Evolutionary conservation across 1,284 basidiomycete genomes (phyloP), one percentile per base, ranked within the genome.

Genomic region (Termitomyces sp.): DNA sequence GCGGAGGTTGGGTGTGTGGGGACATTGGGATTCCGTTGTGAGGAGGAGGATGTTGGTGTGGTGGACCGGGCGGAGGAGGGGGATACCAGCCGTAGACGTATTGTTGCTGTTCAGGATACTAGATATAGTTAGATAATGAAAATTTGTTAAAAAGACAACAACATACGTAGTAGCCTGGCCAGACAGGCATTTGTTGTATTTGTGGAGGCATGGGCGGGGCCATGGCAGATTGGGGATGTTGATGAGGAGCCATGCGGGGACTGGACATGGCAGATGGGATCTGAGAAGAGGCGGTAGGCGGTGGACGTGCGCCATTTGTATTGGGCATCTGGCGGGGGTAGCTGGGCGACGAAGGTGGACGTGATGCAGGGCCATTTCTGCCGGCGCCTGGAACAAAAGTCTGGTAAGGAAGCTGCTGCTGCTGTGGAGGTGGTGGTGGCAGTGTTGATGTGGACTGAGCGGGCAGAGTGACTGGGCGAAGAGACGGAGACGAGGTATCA

Each of bases 241-340:
- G 70, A 55, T 78, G 80, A n/a, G 75, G 76, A 14, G 73, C 77
- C 62, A 88, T 68, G 47, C 85, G 78, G 28, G 86, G 86, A 65
- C 84, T 87, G 28, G 81, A 73, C 69, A 86, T 70, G 16, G 75
- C 80, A 1, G 75, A 68, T 21, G 78, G 76, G 77, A 62, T 73
- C 78, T 56, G 81, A n/a, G n/a, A n/a, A n/a, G n/a, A n/a, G n/a
- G 78, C 26, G 77, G 76, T n/a, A 49, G 72, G 70, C 56, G 78
- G 74, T 49, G 81, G 78, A 52, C 84, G 78, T 46, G 78, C 73
- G 35, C 76, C 79, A 53, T 69, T 72, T 39, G 84, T 85, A 61
- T 88, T 89, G 6, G 77, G 70, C 66, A 84, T 75, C 47, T 78
- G 76, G 8, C 85, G 80, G 46, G 76, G 59, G 66, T 81, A 86